Evolutionary conservation across 768 basidiomycete species (phyloP).

Genomic region (Pisolithus orientalis): DNA sequence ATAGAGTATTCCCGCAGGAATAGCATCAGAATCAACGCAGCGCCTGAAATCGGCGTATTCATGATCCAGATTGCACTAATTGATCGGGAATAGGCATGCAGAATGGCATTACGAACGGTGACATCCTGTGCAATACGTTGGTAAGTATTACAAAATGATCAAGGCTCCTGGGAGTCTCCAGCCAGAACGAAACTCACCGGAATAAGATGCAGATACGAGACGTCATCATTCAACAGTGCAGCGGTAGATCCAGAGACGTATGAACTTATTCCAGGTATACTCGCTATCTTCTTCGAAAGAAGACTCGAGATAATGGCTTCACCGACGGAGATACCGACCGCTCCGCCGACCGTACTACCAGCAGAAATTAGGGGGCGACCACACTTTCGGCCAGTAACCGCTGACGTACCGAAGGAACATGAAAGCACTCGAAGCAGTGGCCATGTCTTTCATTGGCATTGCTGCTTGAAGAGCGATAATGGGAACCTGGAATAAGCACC

Average conservation of each 20-base stretch:
- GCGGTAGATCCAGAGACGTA: constrained; percentile 33
- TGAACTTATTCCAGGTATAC: constrained; percentile 26
- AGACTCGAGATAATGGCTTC: constrained; percentile 65
- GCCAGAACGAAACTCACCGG: constrained; percentile 3
- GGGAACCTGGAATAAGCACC: constrained; percentile 61
- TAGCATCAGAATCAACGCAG: constrained; percentile 43
- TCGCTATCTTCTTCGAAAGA: constrained; percentile 26
- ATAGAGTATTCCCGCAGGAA: constrained; percentile 58
- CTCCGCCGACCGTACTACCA: constrained; percentile 62
- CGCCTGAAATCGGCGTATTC: constrained; percentile 50
- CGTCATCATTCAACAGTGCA: constrained; percentile 40
- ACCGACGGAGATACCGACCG: constrained; percentile 67
- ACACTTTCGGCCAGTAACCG: background rate
- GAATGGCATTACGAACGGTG: constrained; percentile 38
- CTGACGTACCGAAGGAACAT: constrained; percentile 55
- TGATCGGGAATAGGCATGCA: constrained; percentile 58
- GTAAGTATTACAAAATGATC: background rate
- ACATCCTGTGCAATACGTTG: constrained; percentile 36
- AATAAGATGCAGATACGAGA: constrained; percentile 15
- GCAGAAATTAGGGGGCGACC: too few species aligned
- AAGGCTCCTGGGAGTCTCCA: background rate
- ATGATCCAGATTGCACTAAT: constrained; percentile 63
- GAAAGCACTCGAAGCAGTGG: constrained; percentile 68
- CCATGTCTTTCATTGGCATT: constrained; percentile 86
- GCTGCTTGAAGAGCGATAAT: constrained; percentile 75